phyloP scores from a whole-genome alignment of 805 yeast genomes.

The Cephaloascus fragrans region DNA sequence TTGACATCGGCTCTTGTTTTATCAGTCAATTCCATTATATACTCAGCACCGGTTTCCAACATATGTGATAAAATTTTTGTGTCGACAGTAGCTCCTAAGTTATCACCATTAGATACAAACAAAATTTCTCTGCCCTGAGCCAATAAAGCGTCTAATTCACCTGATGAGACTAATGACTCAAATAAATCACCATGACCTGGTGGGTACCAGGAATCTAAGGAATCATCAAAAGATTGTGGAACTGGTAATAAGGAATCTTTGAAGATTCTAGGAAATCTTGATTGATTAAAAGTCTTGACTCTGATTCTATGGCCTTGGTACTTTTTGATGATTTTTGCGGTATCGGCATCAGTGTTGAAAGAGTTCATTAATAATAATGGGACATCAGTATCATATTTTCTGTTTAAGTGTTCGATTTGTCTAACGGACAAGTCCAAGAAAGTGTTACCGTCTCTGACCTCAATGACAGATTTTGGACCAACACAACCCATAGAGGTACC shows the following conservation, averaged over 20 bases:
- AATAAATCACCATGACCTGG: slow-evolving; percentile 99
- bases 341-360: slow-evolving; percentile 93
- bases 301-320: slow-evolving; percentile 94
- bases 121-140: slow-evolving; percentile 91
- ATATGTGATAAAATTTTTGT: slow-evolving; percentile 83
- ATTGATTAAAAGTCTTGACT: slow-evolving; percentile 94
- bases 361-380: slow-evolving; percentile 97
- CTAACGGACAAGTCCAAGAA: slow-evolving; percentile 92
- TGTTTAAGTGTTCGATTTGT: slow-evolving; percentile 91
- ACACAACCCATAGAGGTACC: slow-evolving; percentile 99
- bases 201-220: slow-evolving; percentile 90
- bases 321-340: slow-evolving; percentile 90
- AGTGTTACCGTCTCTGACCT: slow-evolving; percentile 97
- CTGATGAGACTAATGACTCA: slow-evolving; percentile 81
- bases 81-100: slow-evolving; percentile 97
- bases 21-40: slow-evolving; percentile 96
- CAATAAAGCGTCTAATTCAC: slow-evolving; percentile 82
- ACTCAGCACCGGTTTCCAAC: slow-evolving; percentile 86
- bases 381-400: slow-evolving; percentile 84
- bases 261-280: slow-evolving; percentile 92
- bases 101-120: slow-evolving; percentile 97
- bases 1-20: slow-evolving; percentile 99
- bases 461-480: slow-evolving; percentile 96
- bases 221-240: slow-evolving; percentile 66
- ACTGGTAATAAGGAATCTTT: slow-evolving; percentile 96